phyloP scores from a whole-genome alignment of 352 stramenopile species.

The Pythium phragmiticola region DNA sequence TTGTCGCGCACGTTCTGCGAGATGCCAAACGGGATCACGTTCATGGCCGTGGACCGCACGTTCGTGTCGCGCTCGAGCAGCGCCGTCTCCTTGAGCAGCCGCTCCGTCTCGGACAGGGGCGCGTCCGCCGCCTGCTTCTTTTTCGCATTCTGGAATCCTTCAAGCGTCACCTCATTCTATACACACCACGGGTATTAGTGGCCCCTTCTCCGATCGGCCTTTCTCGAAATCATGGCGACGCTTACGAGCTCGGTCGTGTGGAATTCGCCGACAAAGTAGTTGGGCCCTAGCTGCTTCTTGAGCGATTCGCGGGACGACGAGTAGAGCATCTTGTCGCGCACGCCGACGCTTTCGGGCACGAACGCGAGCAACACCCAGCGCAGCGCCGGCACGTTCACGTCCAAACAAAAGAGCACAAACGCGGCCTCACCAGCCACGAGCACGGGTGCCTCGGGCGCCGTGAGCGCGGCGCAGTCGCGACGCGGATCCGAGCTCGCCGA shows the following conservation, averaged over 20 bases:
- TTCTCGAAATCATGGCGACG: not conserved
- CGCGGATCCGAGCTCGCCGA: constrained; percentile 41
- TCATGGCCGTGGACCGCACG: constrained; percentile 88
- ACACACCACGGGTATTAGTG: not conserved
- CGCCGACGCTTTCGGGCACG: constrained; percentile 70
- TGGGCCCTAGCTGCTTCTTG: constrained; percentile 88
- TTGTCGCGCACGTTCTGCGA: constrained; percentile 82
- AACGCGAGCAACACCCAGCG: constrained; percentile 83
- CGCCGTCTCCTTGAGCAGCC: constrained; percentile 76
- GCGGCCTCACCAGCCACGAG: constrained; percentile 45
- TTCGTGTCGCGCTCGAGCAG: constrained; percentile 81
- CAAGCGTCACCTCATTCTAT: constrained; percentile 76
- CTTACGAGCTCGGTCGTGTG: constrained; percentile 77
- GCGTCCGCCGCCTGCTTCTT: constrained; percentile 72
- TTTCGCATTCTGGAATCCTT: constrained; percentile 68
- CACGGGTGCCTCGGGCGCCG: constrained; percentile 18
- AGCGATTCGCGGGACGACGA: constrained; percentile 89
- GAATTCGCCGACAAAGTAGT: constrained; percentile 90
- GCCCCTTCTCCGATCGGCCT: not conserved
- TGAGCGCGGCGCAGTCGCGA: constrained; percentile 37
- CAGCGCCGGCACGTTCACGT: constrained; percentile 64
- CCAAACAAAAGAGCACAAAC: constrained; percentile 78
- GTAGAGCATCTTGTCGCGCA: constrained; percentile 92
- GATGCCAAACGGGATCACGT: constrained; percentile 85
- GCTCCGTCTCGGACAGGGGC: constrained; percentile 83